Conservation (phyloP, 495 filamentous ascomycete species). For the Xylaria flabelliformis region DNA sequence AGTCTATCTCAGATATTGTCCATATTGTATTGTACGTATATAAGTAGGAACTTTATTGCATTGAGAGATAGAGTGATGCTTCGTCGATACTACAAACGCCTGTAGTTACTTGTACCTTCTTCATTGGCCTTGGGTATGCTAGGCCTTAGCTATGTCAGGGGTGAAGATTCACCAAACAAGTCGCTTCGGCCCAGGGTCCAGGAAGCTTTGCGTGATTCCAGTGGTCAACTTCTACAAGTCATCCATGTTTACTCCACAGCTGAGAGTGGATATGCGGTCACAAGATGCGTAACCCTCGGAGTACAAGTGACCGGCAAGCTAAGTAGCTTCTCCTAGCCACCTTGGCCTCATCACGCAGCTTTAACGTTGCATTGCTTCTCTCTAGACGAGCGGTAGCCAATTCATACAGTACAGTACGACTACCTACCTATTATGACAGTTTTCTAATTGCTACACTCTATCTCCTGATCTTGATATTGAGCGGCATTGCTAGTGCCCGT, state of each 20-base stretch:
- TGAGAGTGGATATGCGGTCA: slow-evolving; percentile 26
- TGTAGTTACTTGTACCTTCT: background rate
- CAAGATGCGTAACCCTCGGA: slow-evolving; percentile 23
- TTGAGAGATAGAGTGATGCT: slow-evolving; percentile 12
- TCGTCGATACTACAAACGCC: background rate
- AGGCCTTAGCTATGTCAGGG: slow-evolving; percentile 6
- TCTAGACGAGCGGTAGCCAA: slow-evolving; percentile 1
- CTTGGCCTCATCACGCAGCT: background rate
- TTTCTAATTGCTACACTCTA: background rate
- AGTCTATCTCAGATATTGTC: background rate
- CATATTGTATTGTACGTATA: background rate
- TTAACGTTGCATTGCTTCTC: slow-evolving; percentile 13
- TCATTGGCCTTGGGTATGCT: background rate
- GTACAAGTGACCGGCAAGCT: slow-evolving; percentile 11
- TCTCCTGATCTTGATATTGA: slow-evolving; percentile 19
- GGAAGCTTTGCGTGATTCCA: background rate
- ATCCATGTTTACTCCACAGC: slow-evolving; percentile 13
- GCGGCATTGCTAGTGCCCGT: slow-evolving; percentile 13
- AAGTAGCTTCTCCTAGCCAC: slow-evolving; percentile 5
- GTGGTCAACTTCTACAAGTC: slow-evolving; percentile 2
- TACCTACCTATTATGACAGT: background rate
- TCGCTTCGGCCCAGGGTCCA: slow-evolving; percentile 19
- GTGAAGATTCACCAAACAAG: slow-evolving; percentile 18
- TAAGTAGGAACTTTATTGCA: background rate
- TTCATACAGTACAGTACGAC: background rate